A percentile compares a stretch with the other conserved stretches of the same genome.
These are phyloP conservation scores for Taxawa tesnikishii DNA, from an alignment of 2,329 filamentous ascomycete genomes.

Conservation along the genomic window DNA sequence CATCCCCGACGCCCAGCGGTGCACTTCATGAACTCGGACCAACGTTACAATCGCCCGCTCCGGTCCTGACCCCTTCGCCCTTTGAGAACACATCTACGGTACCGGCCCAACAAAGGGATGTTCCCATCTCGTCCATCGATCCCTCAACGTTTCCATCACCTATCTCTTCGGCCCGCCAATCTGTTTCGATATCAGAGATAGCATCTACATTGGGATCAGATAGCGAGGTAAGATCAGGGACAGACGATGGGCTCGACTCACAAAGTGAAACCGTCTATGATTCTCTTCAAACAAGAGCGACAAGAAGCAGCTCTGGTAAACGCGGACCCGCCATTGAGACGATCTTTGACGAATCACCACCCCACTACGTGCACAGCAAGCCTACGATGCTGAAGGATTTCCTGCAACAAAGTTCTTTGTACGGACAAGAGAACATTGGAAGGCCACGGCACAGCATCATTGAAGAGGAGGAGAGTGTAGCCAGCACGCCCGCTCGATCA, in stretches of 20 bases:
- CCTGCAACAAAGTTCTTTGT: constrained; percentile 33
- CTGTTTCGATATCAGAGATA: constrained; percentile 45
- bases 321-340: constrained; percentile 62
- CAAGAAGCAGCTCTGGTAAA: constrained; percentile 51
- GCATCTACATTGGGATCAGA: constrained; percentile 59
- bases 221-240: constrained; percentile 53
- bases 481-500: constrained; percentile 33
- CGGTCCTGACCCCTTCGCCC: no score
- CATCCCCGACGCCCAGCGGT: not conserved
- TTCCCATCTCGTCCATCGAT: no score
- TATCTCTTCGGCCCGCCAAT: constrained; percentile 21
- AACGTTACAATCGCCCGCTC: no score
- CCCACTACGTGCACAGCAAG: constrained; percentile 14
- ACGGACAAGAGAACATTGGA: constrained; percentile 20
- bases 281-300: constrained; percentile 60
- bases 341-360: constrained; percentile 62
- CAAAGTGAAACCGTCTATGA: constrained; percentile 69
- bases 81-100: no score
- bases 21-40: no score
- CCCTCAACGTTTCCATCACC: constrained; percentile 3
- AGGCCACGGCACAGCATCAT: constrained; percentile 31
- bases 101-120: no score
- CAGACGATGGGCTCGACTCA: constrained; percentile 68
- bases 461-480: constrained; percentile 37
- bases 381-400: constrained; percentile 30